These are phyloP conservation scores for Xylariaceae sp. DNA, from an alignment of 2,329 filamentous ascomycete genomes.

Conservation along the genomic window DNA sequence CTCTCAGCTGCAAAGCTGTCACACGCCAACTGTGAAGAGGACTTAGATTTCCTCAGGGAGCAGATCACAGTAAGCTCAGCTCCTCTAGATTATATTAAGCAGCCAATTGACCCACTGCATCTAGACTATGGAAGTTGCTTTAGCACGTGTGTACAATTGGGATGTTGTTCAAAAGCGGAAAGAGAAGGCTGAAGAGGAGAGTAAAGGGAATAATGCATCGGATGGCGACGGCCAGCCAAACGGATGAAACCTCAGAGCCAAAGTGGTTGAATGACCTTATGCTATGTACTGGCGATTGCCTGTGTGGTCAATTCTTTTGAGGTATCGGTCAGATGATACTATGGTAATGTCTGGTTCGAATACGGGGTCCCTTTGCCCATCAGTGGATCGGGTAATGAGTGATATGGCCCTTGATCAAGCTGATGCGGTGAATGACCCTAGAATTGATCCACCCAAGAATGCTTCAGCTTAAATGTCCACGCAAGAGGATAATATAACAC, in stretches of 20 bases:
- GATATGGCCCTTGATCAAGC: no score
- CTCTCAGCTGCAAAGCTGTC: conserved; percentile 74
- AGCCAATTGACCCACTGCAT: conserved; percentile 4
- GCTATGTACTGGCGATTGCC: no score
- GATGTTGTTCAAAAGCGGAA: conserved; percentile 94
- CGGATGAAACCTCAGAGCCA: conserved; percentile 16
- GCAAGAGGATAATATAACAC: no score
- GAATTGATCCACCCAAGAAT: no score
- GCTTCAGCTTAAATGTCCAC: no score
- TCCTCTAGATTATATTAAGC: background rate
- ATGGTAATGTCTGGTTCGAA: no score
- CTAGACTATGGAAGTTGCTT: conserved; percentile 95
- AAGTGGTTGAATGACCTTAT: background rate
- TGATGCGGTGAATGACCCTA: no score
- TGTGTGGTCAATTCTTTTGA: background rate
- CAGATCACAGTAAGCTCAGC: conserved; percentile 77
- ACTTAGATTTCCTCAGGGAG: conserved; percentile 90
- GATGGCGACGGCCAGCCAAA: conserved; percentile 35
- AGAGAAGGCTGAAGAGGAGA: conserved; percentile 67
- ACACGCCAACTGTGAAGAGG: conserved; percentile 87
- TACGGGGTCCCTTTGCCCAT: no score
- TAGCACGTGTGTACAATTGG: conserved; percentile 98
- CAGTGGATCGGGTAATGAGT: no score
- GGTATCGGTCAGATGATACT: background rate
- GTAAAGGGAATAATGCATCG: conserved; percentile 33